These are phyloP conservation scores for Chlamydomonas incerta DNA, from an alignment of 139 green algal genomes.

Conservation along the genomic window DNA sequence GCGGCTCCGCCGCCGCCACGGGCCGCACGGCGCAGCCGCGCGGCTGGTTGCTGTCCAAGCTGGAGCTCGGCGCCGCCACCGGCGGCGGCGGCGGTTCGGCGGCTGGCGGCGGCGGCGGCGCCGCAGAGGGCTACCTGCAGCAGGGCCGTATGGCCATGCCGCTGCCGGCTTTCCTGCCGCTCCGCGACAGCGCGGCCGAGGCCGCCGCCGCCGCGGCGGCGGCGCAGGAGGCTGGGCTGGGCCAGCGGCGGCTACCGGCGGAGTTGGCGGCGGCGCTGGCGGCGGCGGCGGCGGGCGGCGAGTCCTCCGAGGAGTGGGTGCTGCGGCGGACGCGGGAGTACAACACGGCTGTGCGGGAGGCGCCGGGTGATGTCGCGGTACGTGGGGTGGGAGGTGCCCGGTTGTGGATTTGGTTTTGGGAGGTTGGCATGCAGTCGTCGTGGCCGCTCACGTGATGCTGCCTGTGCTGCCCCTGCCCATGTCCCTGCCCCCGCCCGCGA, in stretches of 20 bases:
- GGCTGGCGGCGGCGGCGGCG: background rate
- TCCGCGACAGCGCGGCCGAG: slow-evolving; percentile 8
- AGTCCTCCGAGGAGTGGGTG: slow-evolving; percentile 73
- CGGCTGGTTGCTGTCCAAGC: slow-evolving; percentile 1
- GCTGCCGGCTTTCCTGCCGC: slow-evolving; percentile 55
- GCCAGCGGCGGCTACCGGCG: background rate
- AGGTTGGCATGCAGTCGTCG: no score
- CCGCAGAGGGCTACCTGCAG: background rate
- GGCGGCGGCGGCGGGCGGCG: slow-evolving; percentile 41
- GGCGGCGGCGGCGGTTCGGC: background rate
- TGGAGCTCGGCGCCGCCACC: background rate
- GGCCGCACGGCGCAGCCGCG: background rate
- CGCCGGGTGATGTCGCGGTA: slow-evolving; percentile 41
- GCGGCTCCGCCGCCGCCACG: background rate
- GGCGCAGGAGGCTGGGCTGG: background rate
- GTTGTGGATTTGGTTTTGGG: no score
- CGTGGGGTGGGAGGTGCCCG: no score
- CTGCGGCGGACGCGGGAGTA: slow-evolving; percentile 76
- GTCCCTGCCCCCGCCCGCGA: no score
- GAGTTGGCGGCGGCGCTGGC: slow-evolving; percentile 16
- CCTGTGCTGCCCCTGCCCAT: no score
- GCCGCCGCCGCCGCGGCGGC: background rate
- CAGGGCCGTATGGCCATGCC: slow-evolving; percentile 31
- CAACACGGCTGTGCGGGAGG: slow-evolving; percentile 77
- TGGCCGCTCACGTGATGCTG: no score